These are phyloP conservation scores for Iodosphaeria phyllophila DNA, from an alignment of 2,329 filamentous ascomycete genomes.

Conservation along the genomic window DNA sequence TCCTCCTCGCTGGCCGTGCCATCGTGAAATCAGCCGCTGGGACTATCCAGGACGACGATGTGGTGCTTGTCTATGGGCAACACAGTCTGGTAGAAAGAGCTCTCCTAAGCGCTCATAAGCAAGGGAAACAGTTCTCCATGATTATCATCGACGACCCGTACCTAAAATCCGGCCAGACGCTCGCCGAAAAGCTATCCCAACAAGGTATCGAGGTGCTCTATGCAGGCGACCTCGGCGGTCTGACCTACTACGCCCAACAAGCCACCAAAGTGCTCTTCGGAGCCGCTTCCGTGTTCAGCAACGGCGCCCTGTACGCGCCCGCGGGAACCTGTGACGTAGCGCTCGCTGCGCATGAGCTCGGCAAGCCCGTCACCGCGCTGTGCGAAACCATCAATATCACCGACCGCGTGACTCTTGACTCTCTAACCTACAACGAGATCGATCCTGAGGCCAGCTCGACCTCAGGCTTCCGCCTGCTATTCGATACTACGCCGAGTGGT, in stretches of 20 bases:
- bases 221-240: constrained; percentile 54
- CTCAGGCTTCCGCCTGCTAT: constrained; percentile 48
- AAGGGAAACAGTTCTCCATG: constrained; percentile 64
- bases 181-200: constrained; percentile 50
- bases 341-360: constrained; percentile 57
- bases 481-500: constrained; percentile 77
- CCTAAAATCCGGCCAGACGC: constrained; percentile 29
- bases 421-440: constrained; percentile 87
- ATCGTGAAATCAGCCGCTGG: constrained; percentile 61
- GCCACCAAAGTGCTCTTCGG: constrained; percentile 62
- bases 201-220: constrained; percentile 66
- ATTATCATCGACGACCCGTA: constrained; percentile 60
- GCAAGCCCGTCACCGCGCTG: constrained; percentile 69
- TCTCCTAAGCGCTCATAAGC: constrained; percentile 49
- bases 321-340: constrained; percentile 77
- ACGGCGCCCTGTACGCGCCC: constrained; percentile 75
- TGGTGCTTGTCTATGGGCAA: constrained; percentile 73
- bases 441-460: constrained; percentile 49
- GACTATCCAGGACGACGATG: constrained; percentile 62
- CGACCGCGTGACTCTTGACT: constrained; percentile 72
- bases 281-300: constrained; percentile 88
- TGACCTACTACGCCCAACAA: constrained; percentile 51
- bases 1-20: constrained; percentile 70
- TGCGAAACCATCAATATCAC: constrained; percentile 93
- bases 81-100: constrained; percentile 74